A percentile compares a stretch with the other conserved stretches of the same genome.
These are phyloP conservation scores for Talinum fruticosum DNA, from an alignment of 148 eudicot genomes.

Conservation along the genomic window DNA sequence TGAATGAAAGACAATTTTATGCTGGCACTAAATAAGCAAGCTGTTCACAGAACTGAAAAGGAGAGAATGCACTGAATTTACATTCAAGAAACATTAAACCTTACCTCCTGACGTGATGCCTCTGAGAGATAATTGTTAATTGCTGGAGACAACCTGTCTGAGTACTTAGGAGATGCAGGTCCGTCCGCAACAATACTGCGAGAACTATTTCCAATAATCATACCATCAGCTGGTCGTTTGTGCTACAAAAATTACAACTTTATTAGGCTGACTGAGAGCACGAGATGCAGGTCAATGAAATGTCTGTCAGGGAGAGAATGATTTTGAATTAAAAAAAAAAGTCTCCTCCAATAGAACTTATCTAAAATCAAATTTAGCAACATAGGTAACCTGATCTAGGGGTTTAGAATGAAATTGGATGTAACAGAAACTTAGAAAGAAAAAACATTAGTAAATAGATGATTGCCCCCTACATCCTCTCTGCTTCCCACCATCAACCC, in stretches of 20 bases:
- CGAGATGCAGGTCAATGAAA: background rate
- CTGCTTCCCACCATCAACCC: background rate
- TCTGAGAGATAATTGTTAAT: constrained; percentile 88
- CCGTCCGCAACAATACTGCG: constrained; percentile 69
- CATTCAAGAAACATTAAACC: constrained; percentile 17
- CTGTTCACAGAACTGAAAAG: background rate
- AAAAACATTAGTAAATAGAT: too few relatives aligned
- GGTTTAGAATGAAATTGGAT: too few relatives aligned
- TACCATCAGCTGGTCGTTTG: constrained; percentile 76
- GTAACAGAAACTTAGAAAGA: too few relatives aligned
- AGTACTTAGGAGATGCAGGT: constrained; percentile 81
- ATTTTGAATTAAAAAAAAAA: too few relatives aligned
- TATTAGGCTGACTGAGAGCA: background rate
- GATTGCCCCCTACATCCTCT: background rate
- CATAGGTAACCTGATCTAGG: too few relatives aligned
- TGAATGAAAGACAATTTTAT: background rate
- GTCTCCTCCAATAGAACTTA: too few relatives aligned
- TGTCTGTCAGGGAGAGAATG: too few relatives aligned
- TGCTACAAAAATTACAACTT: constrained; percentile 52
- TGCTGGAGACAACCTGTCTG: constrained; percentile 96
- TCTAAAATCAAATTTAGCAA: too few relatives aligned
- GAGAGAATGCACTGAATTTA: background rate
- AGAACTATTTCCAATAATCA: constrained; percentile 83
- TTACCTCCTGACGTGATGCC: constrained; percentile 95
- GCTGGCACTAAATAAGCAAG: background rate